phyloP scores from a whole-genome alignment of 1,284 basidiomycete genomes.

The Farysia itapuensis region DNA sequence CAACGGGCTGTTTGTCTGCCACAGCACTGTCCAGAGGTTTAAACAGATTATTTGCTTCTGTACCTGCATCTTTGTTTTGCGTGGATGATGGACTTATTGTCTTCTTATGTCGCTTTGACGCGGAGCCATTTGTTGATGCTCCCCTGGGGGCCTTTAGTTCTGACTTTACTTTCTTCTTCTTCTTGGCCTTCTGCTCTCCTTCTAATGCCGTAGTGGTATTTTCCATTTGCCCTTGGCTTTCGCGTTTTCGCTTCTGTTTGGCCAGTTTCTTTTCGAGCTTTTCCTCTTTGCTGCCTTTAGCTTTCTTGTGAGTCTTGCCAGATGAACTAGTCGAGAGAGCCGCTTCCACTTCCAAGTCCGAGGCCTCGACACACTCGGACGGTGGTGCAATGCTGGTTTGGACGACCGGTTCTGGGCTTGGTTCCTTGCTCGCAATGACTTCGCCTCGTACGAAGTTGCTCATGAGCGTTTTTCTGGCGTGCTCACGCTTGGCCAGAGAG shows the following conservation, averaged over 20 bases:
- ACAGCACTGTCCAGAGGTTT: too few relatives aligned
- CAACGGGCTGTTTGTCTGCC: too few relatives aligned
- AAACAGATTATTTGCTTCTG: too few relatives aligned
- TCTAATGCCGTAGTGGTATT: not conserved
- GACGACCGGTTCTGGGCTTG: conserved; percentile 3
- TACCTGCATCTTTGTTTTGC: too few relatives aligned
- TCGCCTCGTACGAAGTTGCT: conserved; percentile 52
- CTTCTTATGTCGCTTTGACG: too few relatives aligned
- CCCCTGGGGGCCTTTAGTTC: too few relatives aligned
- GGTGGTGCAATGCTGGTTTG: not conserved
- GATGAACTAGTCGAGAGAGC: not conserved
- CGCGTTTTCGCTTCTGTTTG: conserved; percentile 8
- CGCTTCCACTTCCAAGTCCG: not conserved
- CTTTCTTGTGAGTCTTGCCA: not conserved
- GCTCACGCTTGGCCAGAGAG: conserved; percentile 50
- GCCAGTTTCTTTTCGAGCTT: conserved; percentile 14
- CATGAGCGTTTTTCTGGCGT: conserved; percentile 53
- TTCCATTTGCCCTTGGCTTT: not conserved
- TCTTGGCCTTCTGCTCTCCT: conserved; percentile 1
- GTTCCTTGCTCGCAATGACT: conserved; percentile 13
- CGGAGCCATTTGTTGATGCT: too few relatives aligned
- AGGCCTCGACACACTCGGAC: too few relatives aligned
- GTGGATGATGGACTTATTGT: too few relatives aligned
- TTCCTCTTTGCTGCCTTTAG: conserved; percentile 6
- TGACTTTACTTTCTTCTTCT: conserved; percentile 1